Conservation (phyloP, 768 basidiomycete species). For the Neoboletus magnificus region DNA sequence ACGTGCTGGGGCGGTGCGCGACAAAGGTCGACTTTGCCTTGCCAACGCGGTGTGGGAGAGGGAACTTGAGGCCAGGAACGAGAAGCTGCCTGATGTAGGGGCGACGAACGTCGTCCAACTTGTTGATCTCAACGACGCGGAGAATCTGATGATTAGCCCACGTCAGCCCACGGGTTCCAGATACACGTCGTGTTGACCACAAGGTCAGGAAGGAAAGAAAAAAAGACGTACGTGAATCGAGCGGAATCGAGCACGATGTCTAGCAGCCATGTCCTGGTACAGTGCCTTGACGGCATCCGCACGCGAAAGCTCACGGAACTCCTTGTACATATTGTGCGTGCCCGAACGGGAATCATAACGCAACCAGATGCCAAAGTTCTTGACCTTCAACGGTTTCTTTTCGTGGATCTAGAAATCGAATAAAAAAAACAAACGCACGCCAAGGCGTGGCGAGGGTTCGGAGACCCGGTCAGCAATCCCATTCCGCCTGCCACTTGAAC, state of each 20-base stretch:
- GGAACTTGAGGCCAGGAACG: slow-evolving; percentile 90
- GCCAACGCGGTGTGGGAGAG: slow-evolving; percentile 84
- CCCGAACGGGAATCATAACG: slow-evolving; percentile 99
- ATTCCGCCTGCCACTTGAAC: slow-evolving; percentile 87
- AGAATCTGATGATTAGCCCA: slow-evolving; percentile 64
- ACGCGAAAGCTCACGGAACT: slow-evolving; percentile 93
- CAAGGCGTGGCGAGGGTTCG: slow-evolving; percentile 6
- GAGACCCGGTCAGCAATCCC: slow-evolving; percentile 50
- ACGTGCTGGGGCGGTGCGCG: slow-evolving; percentile 73
- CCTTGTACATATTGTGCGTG: slow-evolving; percentile 99
- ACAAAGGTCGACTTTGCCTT: slow-evolving; percentile 81
- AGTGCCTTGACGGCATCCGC: slow-evolving; percentile 93
- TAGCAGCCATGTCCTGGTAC: slow-evolving; percentile 99
- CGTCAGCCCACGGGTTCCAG: not conserved
- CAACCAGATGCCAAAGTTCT: slow-evolving; percentile 99
- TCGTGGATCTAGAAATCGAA: slow-evolving; percentile 77
- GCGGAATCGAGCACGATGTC: slow-evolving; percentile 98
- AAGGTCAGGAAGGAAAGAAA: not conserved
- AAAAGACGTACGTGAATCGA: slow-evolving; percentile 83
- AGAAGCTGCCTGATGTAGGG: slow-evolving; percentile 98
- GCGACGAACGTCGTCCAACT: slow-evolving; percentile 86
- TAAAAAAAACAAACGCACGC: slow-evolving; percentile 13
- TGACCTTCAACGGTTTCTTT: slow-evolving; percentile 96
- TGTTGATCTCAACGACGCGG: slow-evolving; percentile 94
- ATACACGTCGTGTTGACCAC: not conserved